phyloP scores from a whole-genome alignment of 2,329 filamentous ascomycete species.

The Penicillium sp. region DNA sequence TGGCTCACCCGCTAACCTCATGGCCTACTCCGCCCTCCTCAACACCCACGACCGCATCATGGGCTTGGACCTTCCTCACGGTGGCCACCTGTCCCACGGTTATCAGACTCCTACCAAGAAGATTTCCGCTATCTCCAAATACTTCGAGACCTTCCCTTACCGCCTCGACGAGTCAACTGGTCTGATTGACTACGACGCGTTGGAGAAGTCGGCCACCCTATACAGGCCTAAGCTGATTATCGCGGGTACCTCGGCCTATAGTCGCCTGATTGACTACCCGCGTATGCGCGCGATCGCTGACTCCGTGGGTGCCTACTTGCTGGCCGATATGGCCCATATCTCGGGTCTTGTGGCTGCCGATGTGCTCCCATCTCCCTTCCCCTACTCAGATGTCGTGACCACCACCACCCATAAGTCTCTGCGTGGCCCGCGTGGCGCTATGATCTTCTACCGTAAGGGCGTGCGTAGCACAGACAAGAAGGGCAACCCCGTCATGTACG shows the following conservation, averaged over 20 bases:
- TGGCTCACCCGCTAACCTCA: slow-evolving; percentile 64
- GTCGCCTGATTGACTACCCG: slow-evolving; percentile 90
- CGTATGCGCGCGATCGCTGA: slow-evolving; percentile 95
- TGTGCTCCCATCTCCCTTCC: slow-evolving; percentile 88
- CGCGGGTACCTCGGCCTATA: slow-evolving; percentile 95
- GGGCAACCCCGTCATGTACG: slow-evolving; percentile 80
- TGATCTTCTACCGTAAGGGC: slow-evolving; percentile 99
- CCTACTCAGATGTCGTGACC: slow-evolving; percentile 88
- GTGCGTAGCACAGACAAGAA: slow-evolving; percentile 86
- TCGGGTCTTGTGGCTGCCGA: slow-evolving; percentile 87
- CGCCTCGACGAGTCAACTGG: slow-evolving; percentile 67
- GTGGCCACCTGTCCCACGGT: slow-evolving; percentile 89
- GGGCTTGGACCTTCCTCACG: slow-evolving; percentile 90
- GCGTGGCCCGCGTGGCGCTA: slow-evolving; percentile 90
- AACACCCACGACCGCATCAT: slow-evolving; percentile 91
- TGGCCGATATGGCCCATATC: slow-evolving; percentile 98
- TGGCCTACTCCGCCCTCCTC: slow-evolving; percentile 92
- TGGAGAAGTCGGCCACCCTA: slow-evolving; percentile 80
- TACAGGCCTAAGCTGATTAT: slow-evolving; percentile 95
- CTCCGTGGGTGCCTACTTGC: slow-evolving; percentile 82
- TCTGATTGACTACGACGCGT: slow-evolving; percentile 90
- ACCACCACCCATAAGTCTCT: slow-evolving; percentile 99
- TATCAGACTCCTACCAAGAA: slow-evolving; percentile 95
- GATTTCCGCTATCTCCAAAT: slow-evolving; percentile 94
- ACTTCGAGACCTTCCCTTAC: slow-evolving; percentile 99